A percentile compares a stretch with the other conserved stretches of the same genome.
Evolutionary conservation across 2,329 filamentous ascomycete genomes (phyloP).

Genomic region (Paecilomyces variotii): DNA sequence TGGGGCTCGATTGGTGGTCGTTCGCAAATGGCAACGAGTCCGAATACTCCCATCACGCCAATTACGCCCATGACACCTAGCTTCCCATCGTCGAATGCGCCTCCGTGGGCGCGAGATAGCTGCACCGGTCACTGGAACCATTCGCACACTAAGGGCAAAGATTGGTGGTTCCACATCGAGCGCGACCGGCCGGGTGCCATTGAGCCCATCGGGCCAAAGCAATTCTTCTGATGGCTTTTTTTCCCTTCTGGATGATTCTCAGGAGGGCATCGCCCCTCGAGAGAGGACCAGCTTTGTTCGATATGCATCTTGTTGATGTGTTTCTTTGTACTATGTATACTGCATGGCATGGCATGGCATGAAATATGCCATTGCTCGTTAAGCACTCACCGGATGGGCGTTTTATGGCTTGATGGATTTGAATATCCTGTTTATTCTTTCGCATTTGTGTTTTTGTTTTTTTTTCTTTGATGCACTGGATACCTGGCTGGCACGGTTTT

Average conservation of each 20-base stretch:
- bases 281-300: neutral
- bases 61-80: constrained; percentile 23
- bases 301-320: neutral
- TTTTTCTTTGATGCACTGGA: neutral
- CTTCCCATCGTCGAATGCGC: constrained; percentile 15
- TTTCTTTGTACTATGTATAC: neutral
- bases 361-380: neutral
- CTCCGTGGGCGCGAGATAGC: constrained; percentile 35
- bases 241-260: neutral
- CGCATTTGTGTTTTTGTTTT: neutral
- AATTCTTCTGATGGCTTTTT: constrained; percentile 22
- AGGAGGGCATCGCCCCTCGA: neutral
- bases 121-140: constrained; percentile 39
- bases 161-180: constrained; percentile 40
- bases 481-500: neutral
- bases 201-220: constrained; percentile 24
- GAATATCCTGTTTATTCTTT: neutral
- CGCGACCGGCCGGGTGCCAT: constrained; percentile 28
- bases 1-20: constrained; percentile 28
- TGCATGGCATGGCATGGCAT: neutral
- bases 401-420: neutral
- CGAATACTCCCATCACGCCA: constrained; percentile 23
- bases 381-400: neutral
- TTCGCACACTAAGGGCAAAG: constrained; percentile 29
- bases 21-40: constrained; percentile 20